Evolutionary conservation across 768 basidiomycete genomes (phyloP).

Genomic region (Cyclocybe cylindracea): DNA sequence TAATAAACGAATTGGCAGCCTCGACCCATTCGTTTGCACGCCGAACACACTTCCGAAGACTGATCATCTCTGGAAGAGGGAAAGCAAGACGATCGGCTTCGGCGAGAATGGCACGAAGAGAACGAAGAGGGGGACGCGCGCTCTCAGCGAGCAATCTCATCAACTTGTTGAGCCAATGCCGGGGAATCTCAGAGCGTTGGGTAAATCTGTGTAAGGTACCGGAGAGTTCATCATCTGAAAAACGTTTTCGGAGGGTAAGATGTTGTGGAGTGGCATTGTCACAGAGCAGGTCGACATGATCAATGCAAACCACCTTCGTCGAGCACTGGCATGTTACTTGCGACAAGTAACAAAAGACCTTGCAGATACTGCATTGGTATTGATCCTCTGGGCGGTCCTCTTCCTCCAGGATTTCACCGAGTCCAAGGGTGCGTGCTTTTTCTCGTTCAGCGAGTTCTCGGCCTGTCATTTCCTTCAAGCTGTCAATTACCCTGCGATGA

Average conservation of each 20-base stretch:
- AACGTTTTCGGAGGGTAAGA: conserved; percentile 73
- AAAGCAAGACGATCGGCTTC: conserved; percentile 89
- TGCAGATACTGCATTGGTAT: conserved; percentile 93
- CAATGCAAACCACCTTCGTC: conserved; percentile 78
- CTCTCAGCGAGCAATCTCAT: conserved; percentile 66
- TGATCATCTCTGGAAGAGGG: conserved; percentile 66
- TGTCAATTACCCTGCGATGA: conserved; percentile 72
- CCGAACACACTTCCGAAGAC: conserved; percentile 77
- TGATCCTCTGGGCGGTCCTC: conserved; percentile 90
- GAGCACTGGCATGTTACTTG: conserved; percentile 86
- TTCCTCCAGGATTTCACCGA: conserved; percentile 72
- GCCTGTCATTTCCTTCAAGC: conserved; percentile 85
- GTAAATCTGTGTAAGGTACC: conserved; percentile 67
- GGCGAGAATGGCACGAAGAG: conserved; percentile 76
- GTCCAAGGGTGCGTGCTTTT: conserved; percentile 56
- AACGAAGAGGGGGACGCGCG: conserved; percentile 71
- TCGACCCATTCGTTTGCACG: conserved; percentile 91
- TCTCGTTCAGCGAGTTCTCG: conserved; percentile 75
- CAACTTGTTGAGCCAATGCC: conserved; percentile 75
- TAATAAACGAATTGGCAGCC: conserved; percentile 72
- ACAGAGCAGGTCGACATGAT: conserved; percentile 82
- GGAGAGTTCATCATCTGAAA: conserved; percentile 75
- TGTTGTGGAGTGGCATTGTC: conserved; percentile 44
- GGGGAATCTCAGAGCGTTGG: conserved; percentile 73
- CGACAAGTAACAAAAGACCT: conserved; percentile 92